phyloP scores from a whole-genome alignment of 768 basidiomycete genomes.

The Lentinus brumalis region DNA sequence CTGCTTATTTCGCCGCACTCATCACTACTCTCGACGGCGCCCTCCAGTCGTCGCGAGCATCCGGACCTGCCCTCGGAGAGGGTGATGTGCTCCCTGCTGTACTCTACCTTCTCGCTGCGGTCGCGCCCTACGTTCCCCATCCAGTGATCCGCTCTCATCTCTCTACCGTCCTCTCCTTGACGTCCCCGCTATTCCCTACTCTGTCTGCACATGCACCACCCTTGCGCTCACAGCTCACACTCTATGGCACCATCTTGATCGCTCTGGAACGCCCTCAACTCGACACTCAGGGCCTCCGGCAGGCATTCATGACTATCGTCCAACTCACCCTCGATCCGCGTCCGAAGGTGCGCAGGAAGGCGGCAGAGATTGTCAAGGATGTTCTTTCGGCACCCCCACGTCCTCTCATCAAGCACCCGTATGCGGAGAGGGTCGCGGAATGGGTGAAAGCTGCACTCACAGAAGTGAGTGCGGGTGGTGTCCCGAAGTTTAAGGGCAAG shows the following conservation, averaged over 20 bases:
- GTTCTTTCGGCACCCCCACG: slow-evolving; percentile 75
- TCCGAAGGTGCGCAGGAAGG: slow-evolving; percentile 92
- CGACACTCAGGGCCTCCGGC: slow-evolving; percentile 66
- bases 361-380: slow-evolving; percentile 82
- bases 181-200: slow-evolving; percentile 77
- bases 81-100: slow-evolving; percentile 81
- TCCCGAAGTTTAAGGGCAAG: slow-evolving; percentile 62
- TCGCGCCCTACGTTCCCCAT: slow-evolving; percentile 75
- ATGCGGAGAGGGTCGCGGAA: slow-evolving; percentile 76
- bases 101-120: slow-evolving; percentile 79
- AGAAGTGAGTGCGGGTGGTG: slow-evolving; percentile 63
- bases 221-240: slow-evolving; percentile 80
- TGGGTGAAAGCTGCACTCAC: slow-evolving; percentile 72
- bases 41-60: slow-evolving; percentile 55
- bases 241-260: slow-evolving; percentile 70
- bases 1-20: slow-evolving; percentile 94
- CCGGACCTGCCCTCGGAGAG: slow-evolving; percentile 46
- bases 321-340: slow-evolving; percentile 83
- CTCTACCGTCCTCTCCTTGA: slow-evolving; percentile 66
- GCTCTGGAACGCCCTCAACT: slow-evolving; percentile 75
- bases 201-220: slow-evolving; percentile 70
- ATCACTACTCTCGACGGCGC: slow-evolving; percentile 82
- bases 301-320: slow-evolving; percentile 83
- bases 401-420: slow-evolving; percentile 82
- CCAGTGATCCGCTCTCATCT: slow-evolving; percentile 82